These are phyloP conservation scores for Lycium ferocissimum DNA, from an alignment of 257 asterid genomes.

Conservation along the genomic window DNA sequence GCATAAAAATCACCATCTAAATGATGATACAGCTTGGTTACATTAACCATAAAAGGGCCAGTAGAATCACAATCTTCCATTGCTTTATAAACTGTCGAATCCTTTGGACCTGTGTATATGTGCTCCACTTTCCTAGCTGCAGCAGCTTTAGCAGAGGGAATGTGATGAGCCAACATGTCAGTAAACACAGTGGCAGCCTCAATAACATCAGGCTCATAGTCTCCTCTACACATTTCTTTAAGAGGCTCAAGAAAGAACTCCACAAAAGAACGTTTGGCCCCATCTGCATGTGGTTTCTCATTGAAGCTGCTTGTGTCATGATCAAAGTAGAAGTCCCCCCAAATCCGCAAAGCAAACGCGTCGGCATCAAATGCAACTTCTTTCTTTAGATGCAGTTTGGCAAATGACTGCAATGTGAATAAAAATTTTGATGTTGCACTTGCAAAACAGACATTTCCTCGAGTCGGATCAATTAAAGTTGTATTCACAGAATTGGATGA, in stretches of 20 bases:
- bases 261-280: slow-evolving; percentile 89
- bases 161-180: slow-evolving; percentile 93
- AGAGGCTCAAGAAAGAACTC: slow-evolving; percentile 97
- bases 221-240: too few species aligned
- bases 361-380: slow-evolving; percentile 91
- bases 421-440: slow-evolving; percentile 99
- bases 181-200: slow-evolving; percentile 96
- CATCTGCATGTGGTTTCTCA: slow-evolving; percentile 81
- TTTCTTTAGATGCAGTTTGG: slow-evolving; percentile 88
- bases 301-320: slow-evolving; percentile 74
- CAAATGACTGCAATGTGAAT: slow-evolving; percentile 91
- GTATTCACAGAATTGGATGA: slow-evolving; percentile 91
- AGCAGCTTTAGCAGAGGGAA: slow-evolving; percentile 95
- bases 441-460: slow-evolving; percentile 95
- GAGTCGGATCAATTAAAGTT: slow-evolving; percentile 79
- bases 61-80: slow-evolving; percentile 85
- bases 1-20: slow-evolving; percentile 95
- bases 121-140: slow-evolving; percentile 86
- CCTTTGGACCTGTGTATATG: slow-evolving; percentile 85
- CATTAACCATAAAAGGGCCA: slow-evolving; percentile 91
- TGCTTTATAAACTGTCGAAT: slow-evolving; percentile 72
- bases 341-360: slow-evolving; percentile 88
- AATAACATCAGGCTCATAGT: too few species aligned
- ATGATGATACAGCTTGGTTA: slow-evolving; percentile 92
- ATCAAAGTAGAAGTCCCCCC: slow-evolving; percentile 96